Evolutionary conservation across 345 rosid genomes (phyloP).

Genomic region (Balakata baccata): DNA sequence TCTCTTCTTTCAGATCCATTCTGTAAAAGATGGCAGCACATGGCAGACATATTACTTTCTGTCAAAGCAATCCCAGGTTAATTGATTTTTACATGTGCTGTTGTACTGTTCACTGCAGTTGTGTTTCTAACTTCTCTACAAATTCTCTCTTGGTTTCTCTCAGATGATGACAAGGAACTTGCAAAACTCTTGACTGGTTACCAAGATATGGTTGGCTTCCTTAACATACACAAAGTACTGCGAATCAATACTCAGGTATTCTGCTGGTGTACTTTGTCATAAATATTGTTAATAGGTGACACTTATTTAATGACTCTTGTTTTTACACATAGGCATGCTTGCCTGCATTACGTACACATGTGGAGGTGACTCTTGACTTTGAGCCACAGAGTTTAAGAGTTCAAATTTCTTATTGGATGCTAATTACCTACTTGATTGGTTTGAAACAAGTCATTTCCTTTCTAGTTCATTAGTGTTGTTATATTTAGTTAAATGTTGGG

Average conservation of each 20-base stretch:
- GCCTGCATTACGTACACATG: not conserved
- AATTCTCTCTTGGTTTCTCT: constrained; percentile 11
- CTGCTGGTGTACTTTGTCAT: not conserved
- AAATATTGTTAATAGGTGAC: not conserved
- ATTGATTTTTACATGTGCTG: not conserved
- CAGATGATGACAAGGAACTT: constrained; percentile 81
- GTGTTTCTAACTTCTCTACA: constrained; percentile 12
- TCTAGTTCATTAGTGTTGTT: too few species aligned
- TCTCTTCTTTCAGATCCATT: constrained; percentile 65
- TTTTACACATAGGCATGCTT: not conserved
- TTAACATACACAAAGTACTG: constrained; percentile 75
- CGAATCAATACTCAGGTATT: constrained; percentile 80
- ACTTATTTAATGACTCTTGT: not conserved
- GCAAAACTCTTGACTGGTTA: constrained; percentile 79
- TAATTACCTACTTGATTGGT: too few species aligned
- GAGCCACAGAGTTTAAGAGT: too few species aligned
- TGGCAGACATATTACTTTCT: constrained; percentile 82
- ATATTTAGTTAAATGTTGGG: too few species aligned
- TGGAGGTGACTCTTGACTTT: too few species aligned
- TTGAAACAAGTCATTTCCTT: too few species aligned
- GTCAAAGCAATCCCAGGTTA: constrained; percentile 83
- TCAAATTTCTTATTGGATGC: too few species aligned
- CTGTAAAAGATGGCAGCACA: constrained; percentile 77
- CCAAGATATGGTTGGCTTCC: constrained; percentile 91
- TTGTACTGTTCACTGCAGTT: not conserved